Conservation (phyloP, 1,284 basidiomycete genomes). For the Apiotrichum siamense region DNA sequence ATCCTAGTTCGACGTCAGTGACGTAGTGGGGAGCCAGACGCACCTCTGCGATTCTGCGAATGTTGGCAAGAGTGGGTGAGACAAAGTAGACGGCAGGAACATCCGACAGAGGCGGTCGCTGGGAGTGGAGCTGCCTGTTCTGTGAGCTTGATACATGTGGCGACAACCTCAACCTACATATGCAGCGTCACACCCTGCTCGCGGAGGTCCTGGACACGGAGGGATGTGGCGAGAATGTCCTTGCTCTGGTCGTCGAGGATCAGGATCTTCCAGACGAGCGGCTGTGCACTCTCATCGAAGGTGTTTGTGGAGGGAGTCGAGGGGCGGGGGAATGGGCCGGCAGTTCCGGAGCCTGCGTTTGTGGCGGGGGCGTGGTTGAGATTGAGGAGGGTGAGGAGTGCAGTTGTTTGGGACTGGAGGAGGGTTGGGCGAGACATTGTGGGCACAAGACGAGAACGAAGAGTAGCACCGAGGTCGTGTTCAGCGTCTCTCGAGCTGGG, state of each 20-base stretch:
- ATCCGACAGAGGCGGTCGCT: constrained; percentile 82
- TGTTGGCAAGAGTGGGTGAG: constrained; percentile 78
- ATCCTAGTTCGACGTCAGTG: constrained; percentile 38
- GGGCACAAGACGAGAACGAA: too few relatives aligned
- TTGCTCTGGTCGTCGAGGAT: constrained; percentile 93
- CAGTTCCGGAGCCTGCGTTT: constrained; percentile 22
- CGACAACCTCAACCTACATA: constrained; percentile 60
- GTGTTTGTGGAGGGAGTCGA: constrained; percentile 27
- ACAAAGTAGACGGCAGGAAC: constrained; percentile 98
- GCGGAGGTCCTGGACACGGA: constrained; percentile 91
- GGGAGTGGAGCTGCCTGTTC: constrained; percentile 78
- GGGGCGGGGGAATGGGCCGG: constrained; percentile 35
- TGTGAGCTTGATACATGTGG: neutral
- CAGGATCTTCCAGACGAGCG: constrained; percentile 93
- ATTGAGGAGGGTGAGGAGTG: constrained; percentile 51
- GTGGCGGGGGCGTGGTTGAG: constrained; percentile 45
- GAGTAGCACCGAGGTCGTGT: too few relatives aligned
- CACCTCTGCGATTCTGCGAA: constrained; percentile 82
- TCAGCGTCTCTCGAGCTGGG: too few relatives aligned
- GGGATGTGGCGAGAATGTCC: constrained; percentile 88
- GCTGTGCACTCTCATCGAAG: constrained; percentile 48
- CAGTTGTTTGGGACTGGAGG: constrained; percentile 49
- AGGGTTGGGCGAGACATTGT: constrained; percentile 45
- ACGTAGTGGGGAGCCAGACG: neutral
- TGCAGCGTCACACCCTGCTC: constrained; percentile 96